Evolutionary conservation across 352 stramenopile species (phyloP).

Genomic region (Phytophthora europaea): DNA sequence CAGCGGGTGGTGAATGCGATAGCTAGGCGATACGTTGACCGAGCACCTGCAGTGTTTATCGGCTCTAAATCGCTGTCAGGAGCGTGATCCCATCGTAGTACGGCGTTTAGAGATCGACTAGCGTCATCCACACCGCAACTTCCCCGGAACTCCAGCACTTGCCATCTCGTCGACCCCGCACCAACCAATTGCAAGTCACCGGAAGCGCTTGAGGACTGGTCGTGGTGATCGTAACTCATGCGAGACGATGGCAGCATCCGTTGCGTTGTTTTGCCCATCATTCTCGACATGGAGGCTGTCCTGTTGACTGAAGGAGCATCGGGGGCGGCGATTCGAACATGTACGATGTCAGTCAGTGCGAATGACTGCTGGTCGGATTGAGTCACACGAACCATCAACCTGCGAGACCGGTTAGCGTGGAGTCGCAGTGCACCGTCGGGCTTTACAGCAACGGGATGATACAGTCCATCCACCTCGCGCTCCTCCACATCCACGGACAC

Average conservation of each 20-base stretch:
- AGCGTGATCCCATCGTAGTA: conserved; percentile 66
- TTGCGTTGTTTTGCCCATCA: conserved; percentile 54
- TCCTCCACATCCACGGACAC: conserved; percentile 84
- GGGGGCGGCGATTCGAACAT: conserved; percentile 54
- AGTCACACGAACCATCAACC: conserved; percentile 68
- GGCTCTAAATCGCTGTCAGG: conserved; percentile 33
- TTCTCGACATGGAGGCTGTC: conserved; percentile 43
- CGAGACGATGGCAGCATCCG: conserved; percentile 49
- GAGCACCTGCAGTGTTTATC: conserved; percentile 51
- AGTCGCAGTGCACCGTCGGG: conserved; percentile 72
- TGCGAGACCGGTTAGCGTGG: conserved; percentile 64
- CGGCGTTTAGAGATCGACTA: conserved; percentile 61
- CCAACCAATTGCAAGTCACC: conserved; percentile 20
- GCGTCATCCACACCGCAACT: conserved; percentile 43
- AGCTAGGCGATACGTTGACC: conserved; percentile 70
- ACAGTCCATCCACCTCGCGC: conserved; percentile 70
- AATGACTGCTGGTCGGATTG: conserved; percentile 77
- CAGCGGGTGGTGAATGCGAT: conserved; percentile 61
- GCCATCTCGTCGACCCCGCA: conserved; percentile 36
- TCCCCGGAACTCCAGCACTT: conserved; percentile 47
- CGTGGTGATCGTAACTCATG: conserved; percentile 24
- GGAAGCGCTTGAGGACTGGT: conserved; percentile 14
- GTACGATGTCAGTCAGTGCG: conserved; percentile 47
- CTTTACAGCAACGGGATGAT: conserved; percentile 75
- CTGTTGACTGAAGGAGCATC: conserved; percentile 38